Conservation (phyloP, 495 filamentous ascomycete genomes). For the Hyaloscypha variabilis region DNA sequence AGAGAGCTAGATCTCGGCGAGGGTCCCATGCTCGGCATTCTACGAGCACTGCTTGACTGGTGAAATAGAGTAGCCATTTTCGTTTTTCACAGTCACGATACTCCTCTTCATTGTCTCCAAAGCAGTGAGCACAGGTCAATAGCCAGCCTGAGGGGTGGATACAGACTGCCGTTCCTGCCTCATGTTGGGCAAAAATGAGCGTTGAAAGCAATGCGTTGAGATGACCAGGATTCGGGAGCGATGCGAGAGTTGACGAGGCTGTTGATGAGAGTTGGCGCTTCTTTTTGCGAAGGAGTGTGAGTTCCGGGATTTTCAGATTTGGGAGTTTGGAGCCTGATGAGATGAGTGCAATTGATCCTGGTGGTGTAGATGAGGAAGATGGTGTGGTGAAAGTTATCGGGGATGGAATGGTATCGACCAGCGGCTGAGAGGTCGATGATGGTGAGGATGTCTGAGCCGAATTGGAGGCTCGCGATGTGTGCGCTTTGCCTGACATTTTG, state of each 20-base stretch:
- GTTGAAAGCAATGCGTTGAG: constrained; percentile 34
- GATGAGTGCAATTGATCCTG: constrained; percentile 1
- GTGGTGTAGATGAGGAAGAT: constrained; percentile 1
- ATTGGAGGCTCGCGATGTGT: not conserved
- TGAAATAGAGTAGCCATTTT: constrained; percentile 42
- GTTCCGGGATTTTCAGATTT: constrained; percentile 11
- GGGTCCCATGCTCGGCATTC: constrained; percentile 39
- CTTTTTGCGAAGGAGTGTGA: constrained; percentile 28
- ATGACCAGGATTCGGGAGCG: not conserved
- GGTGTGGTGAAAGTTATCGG: constrained; percentile 4
- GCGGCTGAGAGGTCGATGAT: not conserved
- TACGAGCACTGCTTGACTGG: constrained; percentile 36
- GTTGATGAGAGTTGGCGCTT: constrained; percentile 22
- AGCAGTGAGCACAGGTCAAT: constrained; percentile 45
- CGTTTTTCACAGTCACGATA: constrained; percentile 26
- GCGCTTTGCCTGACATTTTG: not conserved
- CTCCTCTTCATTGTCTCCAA: constrained; percentile 38
- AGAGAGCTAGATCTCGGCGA: constrained; percentile 40
- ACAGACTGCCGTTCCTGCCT: constrained; percentile 45
- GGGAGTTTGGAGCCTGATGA: constrained; percentile 11
- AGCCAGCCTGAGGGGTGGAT: constrained; percentile 39
- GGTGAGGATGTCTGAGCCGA: not conserved
- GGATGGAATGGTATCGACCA: not conserved
- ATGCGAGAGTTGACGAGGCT: constrained; percentile 10
- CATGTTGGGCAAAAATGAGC: constrained; percentile 44